phyloP scores from a whole-genome alignment of 768 basidiomycete species.

The Podaxis pistillaris region DNA sequence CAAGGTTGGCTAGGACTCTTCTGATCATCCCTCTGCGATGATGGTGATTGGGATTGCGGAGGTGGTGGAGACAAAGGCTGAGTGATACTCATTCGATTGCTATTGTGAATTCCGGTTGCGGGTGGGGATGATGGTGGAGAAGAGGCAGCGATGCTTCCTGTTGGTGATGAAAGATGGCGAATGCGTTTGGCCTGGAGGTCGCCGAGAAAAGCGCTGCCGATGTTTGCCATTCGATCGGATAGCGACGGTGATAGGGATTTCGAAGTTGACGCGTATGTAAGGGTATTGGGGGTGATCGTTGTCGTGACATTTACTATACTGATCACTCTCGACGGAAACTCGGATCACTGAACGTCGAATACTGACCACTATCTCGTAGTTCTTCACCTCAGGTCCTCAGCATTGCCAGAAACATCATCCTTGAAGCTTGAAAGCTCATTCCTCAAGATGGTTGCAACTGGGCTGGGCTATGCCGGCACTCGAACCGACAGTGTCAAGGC shows the following conservation, averaged over 20 bases:
- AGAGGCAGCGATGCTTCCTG: constrained; percentile 29
- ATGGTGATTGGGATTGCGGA: background rate
- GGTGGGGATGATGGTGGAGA: constrained; percentile 43
- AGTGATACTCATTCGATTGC: background rate
- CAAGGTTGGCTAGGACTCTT: background rate
- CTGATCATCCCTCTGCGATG: background rate
- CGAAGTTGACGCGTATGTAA: constrained; percentile 1
- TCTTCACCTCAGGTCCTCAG: too few species aligned
- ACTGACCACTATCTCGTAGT: too few species aligned
- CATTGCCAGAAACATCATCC: too few species aligned
- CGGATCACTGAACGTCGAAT: too few species aligned
- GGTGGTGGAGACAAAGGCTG: constrained; percentile 21
- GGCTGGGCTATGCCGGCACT: too few species aligned
- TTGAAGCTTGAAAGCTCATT: too few species aligned
- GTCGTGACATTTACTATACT: background rate
- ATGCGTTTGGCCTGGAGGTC: constrained; percentile 58
- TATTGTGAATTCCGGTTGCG: constrained; percentile 23
- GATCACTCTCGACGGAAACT: too few species aligned
- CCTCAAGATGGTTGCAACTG: too few species aligned
- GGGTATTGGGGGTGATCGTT: background rate
- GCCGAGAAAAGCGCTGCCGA: constrained; percentile 82
- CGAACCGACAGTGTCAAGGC: too few species aligned
- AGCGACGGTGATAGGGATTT: background rate
- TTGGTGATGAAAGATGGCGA: constrained; percentile 59
- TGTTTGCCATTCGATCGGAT: constrained; percentile 40